Conservation (phyloP, 2,329 filamentous ascomycete species). For the Hypoxylon sp. region DNA sequence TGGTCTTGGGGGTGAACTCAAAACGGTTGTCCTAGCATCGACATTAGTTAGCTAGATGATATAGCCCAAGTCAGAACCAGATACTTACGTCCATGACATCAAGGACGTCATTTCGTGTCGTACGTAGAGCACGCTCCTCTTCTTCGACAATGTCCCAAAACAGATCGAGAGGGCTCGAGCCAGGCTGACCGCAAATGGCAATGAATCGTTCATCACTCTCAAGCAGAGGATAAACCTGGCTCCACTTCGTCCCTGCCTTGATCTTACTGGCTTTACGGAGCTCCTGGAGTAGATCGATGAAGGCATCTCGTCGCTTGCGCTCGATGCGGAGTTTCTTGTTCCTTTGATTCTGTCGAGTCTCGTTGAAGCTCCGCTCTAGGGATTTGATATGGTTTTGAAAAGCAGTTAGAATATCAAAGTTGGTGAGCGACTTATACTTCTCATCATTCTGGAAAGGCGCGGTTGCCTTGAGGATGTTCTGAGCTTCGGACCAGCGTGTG, state of each 20-base stretch:
- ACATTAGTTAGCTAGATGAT: constrained; percentile 52
- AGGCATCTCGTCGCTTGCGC: constrained; percentile 87
- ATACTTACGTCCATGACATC: constrained; percentile 85
- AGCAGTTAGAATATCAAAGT: constrained; percentile 88
- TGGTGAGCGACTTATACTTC: constrained; percentile 86
- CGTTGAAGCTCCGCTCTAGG: constrained; percentile 91
- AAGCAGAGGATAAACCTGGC: constrained; percentile 78
- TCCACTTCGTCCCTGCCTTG: constrained; percentile 92
- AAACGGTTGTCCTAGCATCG: constrained; percentile 81
- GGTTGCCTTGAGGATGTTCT: constrained; percentile 81
- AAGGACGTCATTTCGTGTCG: constrained; percentile 82
- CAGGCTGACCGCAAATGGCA: constrained; percentile 83
- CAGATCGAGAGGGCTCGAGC: constrained; percentile 87
- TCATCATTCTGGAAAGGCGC: constrained; percentile 82
- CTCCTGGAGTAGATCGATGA: constrained; percentile 78
- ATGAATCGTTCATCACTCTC: constrained; percentile 85
- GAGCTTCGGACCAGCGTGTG: constrained; percentile 93
- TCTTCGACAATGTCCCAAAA: constrained; percentile 98
- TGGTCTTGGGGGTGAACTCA: constrained; percentile 87
- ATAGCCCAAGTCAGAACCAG: constrained; percentile 2
- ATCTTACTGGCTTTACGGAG: constrained; percentile 82
- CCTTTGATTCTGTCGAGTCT: constrained; percentile 88
- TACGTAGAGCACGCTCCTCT: constrained; percentile 87
- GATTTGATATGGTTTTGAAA: constrained; percentile 97
- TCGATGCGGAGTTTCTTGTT: constrained; percentile 82